Percentiles rank a stretch among this genome's conserved stretches.
Evolutionary conservation across 805 yeast species (phyloP).

Genomic region (Helenozyma rhizophorensis): DNA sequence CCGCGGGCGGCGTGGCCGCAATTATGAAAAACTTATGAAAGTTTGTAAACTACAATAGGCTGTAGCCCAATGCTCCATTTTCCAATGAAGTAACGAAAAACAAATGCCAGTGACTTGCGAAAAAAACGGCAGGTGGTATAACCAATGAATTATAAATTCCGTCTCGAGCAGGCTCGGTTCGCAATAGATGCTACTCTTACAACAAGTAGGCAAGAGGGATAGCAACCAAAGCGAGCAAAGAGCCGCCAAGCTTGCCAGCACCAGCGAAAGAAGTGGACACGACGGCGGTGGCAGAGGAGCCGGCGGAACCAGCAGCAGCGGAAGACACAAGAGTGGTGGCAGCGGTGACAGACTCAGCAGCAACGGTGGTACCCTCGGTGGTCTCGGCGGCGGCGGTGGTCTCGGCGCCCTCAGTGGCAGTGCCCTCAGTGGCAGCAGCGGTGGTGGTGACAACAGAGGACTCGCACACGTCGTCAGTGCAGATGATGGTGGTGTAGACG

Average conservation of each 20-base stretch:
- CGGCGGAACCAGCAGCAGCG: constrained; percentile 9
- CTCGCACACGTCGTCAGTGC: constrained; percentile 5
- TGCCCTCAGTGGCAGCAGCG: constrained; percentile 1
- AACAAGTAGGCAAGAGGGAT: constrained; percentile 34
- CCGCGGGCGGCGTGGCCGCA: too few relatives aligned
- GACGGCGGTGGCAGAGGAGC: constrained; percentile 9
- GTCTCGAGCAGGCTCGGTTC: too few relatives aligned
- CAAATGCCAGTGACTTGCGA: too few relatives aligned
- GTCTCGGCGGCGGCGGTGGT: constrained; percentile 1
- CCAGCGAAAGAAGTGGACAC: constrained; percentile 13
- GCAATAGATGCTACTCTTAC: constrained; percentile 22
- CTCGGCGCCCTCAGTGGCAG: constrained; percentile 1
- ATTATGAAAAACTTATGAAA: not conserved
- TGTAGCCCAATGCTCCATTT: too few relatives aligned
- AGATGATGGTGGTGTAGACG: constrained; percentile 21
- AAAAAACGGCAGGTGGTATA: too few relatives aligned
- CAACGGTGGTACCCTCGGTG: not conserved
- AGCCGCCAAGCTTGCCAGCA: constrained; percentile 20
- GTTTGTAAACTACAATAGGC: too few relatives aligned
- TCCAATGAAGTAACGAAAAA: too few relatives aligned
- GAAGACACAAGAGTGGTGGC: constrained; percentile 7
- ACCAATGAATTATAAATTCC: too few relatives aligned
- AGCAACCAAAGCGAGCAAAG: constrained; percentile 26
- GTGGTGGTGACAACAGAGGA: constrained; percentile 4
- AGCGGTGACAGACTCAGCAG: constrained; percentile 2